Evolutionary conservation across 345 rosid genomes (phyloP).

Genomic region (Punica granatum): DNA sequence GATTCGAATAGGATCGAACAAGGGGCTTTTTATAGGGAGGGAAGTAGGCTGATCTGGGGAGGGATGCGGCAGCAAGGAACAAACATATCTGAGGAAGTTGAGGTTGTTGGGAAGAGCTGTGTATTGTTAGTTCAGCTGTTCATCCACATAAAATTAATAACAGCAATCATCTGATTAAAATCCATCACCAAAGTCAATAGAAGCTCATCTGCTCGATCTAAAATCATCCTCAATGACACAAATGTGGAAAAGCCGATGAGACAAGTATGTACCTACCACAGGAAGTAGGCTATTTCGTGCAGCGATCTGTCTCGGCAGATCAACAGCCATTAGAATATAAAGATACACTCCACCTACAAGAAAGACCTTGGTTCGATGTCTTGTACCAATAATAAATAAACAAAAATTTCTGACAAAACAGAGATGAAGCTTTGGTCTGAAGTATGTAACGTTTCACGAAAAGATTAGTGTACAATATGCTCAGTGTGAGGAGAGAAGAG

Average conservation of each 20-base stretch:
- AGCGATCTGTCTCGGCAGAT: not conserved
- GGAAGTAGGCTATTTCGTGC: not conserved
- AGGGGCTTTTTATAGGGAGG: not conserved
- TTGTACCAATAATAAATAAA: not conserved
- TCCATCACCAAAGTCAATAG: slow-evolving; percentile 2
- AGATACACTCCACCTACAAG: not conserved
- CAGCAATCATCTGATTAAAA: not conserved
- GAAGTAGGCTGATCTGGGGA: not conserved
- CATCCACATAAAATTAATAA: not conserved
- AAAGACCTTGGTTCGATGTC: not conserved
- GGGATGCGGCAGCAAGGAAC: not conserved
- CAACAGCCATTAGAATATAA: not conserved
- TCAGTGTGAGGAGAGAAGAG: not conserved
- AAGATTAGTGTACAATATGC: not conserved
- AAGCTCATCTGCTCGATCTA: slow-evolving; percentile 1
- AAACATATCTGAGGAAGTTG: not conserved
- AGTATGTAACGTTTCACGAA: not conserved
- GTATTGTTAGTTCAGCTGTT: slow-evolving; percentile 9
- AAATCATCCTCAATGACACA: not conserved
- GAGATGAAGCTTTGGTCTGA: not conserved
- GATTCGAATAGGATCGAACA: not conserved
- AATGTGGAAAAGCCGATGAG: not conserved
- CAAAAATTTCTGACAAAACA: not conserved
- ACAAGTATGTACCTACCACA: not conserved
- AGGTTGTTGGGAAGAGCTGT: slow-evolving; percentile 7